Evolutionary conservation across 345 rosid genomes (phyloP).

Genomic region (thale cress (Arabidopsis thaliana)): TAIR10.1 NC_003075.7:11637501-11638000

Average conservation of each 20-base stretch:
- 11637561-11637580: too few relatives aligned
- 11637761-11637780: conserved; percentile 27
- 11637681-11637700: too few relatives aligned
- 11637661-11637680: too few relatives aligned
- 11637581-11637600: background rate
- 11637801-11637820: background rate
- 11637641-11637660: too few relatives aligned
- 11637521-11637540: background rate
- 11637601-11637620: background rate
- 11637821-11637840: background rate
- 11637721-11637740: conserved; percentile 28
- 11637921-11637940: conserved; percentile 1
- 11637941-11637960: background rate
- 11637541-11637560: too few relatives aligned
- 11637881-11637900: conserved; percentile 8
- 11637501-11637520: background rate
- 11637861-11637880: background rate
- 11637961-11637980: conserved; percentile 20
- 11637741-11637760: conserved; percentile 35
- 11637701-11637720: background rate
- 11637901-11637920: conserved; percentile 29
- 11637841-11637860: conserved; percentile 17
- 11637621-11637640: background rate
- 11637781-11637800: background rate
- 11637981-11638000: conserved; percentile 18